Conservation (phyloP, 2,329 filamentous ascomycete genomes). For the Alternaria sp. region DNA sequence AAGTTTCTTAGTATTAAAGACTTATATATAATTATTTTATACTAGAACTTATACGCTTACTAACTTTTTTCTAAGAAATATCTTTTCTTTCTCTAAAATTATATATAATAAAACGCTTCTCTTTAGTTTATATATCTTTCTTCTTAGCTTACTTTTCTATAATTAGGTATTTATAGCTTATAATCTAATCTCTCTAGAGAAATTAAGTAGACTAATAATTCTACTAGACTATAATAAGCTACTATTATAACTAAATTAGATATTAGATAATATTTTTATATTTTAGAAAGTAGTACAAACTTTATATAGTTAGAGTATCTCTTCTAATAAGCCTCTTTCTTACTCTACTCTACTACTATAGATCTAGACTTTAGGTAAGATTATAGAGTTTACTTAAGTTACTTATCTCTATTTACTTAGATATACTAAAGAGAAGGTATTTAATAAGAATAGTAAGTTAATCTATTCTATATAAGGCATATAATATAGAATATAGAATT, state of each 20-base stretch:
- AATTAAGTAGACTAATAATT: slow-evolving; percentile 46
- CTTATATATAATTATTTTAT: slow-evolving; percentile 1
- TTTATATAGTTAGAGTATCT: slow-evolving; percentile 31
- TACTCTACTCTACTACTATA: slow-evolving; percentile 29
- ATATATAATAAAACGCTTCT: slow-evolving; percentile 42
- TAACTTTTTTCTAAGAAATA: slow-evolving; percentile 20
- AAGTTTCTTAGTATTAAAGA: slow-evolving; percentile 3
- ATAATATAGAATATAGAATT: slow-evolving; percentile 1
- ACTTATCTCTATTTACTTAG: slow-evolving; percentile 44
- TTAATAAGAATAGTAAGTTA: slow-evolving; percentile 48
- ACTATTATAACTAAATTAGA: not conserved
- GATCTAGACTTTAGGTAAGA: slow-evolving; percentile 39
- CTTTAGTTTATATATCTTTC: slow-evolving; percentile 40
- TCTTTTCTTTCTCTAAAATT: slow-evolving; percentile 40
- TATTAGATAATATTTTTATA: slow-evolving; percentile 5
- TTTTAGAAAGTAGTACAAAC: slow-evolving; percentile 29
- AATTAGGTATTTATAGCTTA: slow-evolving; percentile 38
- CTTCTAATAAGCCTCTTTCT: slow-evolving; percentile 31
- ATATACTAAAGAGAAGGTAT: slow-evolving; percentile 46
- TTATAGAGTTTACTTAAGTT: slow-evolving; percentile 29
- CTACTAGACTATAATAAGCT: slow-evolving; percentile 9
- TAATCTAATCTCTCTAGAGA: slow-evolving; percentile 39
- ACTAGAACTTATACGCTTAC: not conserved
- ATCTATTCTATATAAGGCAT: not conserved
- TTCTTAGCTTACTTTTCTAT: slow-evolving; percentile 39